phyloP scores from a whole-genome alignment of 2,329 filamentous ascomycete species.

The Colletotrichum tabaci region DNA sequence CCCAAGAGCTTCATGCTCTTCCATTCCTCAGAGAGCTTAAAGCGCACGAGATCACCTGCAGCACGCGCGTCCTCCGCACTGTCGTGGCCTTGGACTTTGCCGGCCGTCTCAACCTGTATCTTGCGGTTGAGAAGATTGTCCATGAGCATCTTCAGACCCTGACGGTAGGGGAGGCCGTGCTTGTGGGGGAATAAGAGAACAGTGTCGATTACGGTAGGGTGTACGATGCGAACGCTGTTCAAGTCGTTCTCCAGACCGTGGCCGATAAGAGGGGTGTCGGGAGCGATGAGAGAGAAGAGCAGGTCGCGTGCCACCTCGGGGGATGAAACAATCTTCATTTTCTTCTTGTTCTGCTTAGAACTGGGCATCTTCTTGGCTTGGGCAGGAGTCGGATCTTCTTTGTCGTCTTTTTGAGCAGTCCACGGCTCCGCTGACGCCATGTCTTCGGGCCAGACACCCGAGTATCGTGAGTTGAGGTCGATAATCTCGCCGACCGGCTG shows the following conservation, averaged over 20 bases:
- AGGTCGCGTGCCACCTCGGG: constrained; percentile 82
- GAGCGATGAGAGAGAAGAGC: constrained; percentile 82
- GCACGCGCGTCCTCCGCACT: constrained; percentile 92
- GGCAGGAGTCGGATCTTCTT: constrained; percentile 41
- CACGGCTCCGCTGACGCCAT: constrained; percentile 78
- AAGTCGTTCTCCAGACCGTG: constrained; percentile 97
- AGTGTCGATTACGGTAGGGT: constrained; percentile 89
- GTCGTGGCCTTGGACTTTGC: constrained; percentile 80
- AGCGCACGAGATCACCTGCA: constrained; percentile 86
- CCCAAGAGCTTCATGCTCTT: constrained; percentile 74
- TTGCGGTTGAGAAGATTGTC: constrained; percentile 77
- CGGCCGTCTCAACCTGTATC: constrained; percentile 80
- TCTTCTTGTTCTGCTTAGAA: constrained; percentile 51
- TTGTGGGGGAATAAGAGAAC: constrained; percentile 86
- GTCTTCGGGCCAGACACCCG: constrained; percentile 86
- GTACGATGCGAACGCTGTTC: constrained; percentile 86
- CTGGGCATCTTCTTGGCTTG: constrained; percentile 44
- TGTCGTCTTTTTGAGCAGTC: constrained; percentile 50
- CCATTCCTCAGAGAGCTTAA: constrained; percentile 81
- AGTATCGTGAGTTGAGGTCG: constrained; percentile 93
- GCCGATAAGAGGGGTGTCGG: constrained; percentile 87
- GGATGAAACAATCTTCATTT: constrained; percentile 81
- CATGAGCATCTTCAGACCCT: constrained; percentile 83
- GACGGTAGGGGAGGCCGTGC: constrained; percentile 81
- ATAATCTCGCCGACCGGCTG: constrained; percentile 86